Evolutionary conservation across 495 filamentous ascomycete species (phyloP).

Genomic region (Penicillium parvum): DNA sequence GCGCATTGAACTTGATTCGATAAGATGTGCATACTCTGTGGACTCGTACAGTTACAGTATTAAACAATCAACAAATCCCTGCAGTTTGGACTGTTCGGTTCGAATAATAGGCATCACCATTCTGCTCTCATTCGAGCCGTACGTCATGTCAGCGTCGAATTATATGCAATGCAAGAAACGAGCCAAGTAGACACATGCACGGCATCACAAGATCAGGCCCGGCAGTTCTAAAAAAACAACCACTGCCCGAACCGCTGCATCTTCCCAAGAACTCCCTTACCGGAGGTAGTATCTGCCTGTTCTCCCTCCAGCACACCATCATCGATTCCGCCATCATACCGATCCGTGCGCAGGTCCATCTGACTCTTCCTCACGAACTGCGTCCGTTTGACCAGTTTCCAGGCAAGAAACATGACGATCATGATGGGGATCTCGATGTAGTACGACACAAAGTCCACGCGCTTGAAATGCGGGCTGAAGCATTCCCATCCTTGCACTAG

Average conservation of each 20-base stretch:
- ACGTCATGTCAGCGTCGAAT: too few species aligned
- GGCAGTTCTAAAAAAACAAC: conserved; percentile 28
- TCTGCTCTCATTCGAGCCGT: too few species aligned
- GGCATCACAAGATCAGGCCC: neutral
- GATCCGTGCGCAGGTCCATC: conserved; percentile 53
- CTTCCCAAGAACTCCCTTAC: conserved; percentile 18
- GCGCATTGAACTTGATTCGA: too few species aligned
- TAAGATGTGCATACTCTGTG: too few species aligned
- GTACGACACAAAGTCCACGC: conserved; percentile 49
- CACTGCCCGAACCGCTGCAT: conserved; percentile 30
- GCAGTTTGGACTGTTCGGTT: too few species aligned
- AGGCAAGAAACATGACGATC: conserved; percentile 47
- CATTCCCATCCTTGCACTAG: conserved; percentile 58
- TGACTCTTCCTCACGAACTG: conserved; percentile 31
- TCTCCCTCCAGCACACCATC: conserved; percentile 7
- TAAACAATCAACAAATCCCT: too few species aligned
- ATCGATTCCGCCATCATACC: conserved; percentile 30
- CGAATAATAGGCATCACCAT: too few species aligned
- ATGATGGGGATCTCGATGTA: conserved; percentile 50
- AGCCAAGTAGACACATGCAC: too few species aligned
- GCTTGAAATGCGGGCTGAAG: conserved; percentile 49
- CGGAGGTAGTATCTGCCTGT: too few species aligned
- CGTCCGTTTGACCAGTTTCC: conserved; percentile 47
- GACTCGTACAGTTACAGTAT: too few species aligned
- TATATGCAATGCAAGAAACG: too few species aligned